These are phyloP conservation scores for Trichophyton mentagrophytes DNA, from an alignment of 2,329 filamentous ascomycete genomes.

Conservation along the genomic window DNA sequence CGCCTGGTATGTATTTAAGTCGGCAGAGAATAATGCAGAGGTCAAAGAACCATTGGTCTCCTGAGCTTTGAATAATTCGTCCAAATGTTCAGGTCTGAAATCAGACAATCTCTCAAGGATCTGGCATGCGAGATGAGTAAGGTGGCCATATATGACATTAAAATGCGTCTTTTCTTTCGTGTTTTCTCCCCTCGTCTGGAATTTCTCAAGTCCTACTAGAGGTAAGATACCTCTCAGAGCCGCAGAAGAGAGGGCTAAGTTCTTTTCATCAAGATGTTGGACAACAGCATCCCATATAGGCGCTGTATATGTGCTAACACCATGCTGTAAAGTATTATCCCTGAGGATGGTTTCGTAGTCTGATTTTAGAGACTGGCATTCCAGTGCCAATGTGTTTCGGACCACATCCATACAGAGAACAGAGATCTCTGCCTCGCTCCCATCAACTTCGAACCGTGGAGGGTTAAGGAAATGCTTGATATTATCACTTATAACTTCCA, in stretches of 20 bases:
- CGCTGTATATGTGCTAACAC: constrained; percentile 56
- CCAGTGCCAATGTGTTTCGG: constrained; percentile 53
- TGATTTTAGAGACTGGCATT: constrained; percentile 55
- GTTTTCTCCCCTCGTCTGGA: constrained; percentile 40
- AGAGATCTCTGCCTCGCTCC: constrained; percentile 41
- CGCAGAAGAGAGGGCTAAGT: constrained; percentile 59
- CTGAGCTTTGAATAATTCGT: constrained; percentile 54
- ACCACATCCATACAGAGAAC: constrained; percentile 52
- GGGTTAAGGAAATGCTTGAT: constrained; percentile 47
- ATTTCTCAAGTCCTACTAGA: constrained; percentile 62
- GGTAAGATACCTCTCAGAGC: constrained; percentile 59
- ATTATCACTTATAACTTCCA: constrained; percentile 35
- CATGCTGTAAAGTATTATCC: constrained; percentile 50
- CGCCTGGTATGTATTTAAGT: constrained; percentile 64
- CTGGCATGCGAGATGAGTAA: constrained; percentile 52
- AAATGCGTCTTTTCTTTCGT: constrained; percentile 53
- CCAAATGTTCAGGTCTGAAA: constrained; percentile 57
- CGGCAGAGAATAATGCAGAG: constrained; percentile 67
- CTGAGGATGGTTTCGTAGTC: constrained; percentile 56
- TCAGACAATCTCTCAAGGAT: constrained; percentile 69
- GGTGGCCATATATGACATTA: constrained; percentile 56
- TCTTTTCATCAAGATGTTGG: constrained; percentile 51
- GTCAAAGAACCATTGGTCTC: constrained; percentile 62
- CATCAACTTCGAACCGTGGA: constrained; percentile 37
- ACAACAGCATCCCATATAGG: constrained; percentile 68